Evolutionary conservation across 306 rosid genomes (phyloP).

Genomic region (Myrica gale): DNA sequence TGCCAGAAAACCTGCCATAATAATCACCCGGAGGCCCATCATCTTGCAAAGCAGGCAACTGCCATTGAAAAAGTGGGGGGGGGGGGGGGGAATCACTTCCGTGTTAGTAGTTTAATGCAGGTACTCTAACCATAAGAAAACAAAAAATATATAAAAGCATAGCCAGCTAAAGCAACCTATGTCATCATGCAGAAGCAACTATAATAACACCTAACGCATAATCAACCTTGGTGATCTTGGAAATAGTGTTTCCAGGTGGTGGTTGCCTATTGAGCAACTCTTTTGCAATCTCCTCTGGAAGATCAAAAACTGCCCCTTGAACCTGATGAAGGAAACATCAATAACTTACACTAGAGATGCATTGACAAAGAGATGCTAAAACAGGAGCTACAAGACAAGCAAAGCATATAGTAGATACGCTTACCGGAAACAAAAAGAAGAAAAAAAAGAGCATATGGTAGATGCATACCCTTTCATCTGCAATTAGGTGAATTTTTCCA

Average conservation of each 20-base stretch:
- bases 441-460: slow-evolving; percentile 6
- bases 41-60: slow-evolving; percentile 96
- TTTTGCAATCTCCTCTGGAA: slow-evolving; percentile 91
- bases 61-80: slow-evolving; percentile 34
- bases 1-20: slow-evolving; percentile 77
- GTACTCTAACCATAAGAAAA: slow-evolving; percentile 14
- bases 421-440: background rate
- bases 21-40: slow-evolving; percentile 82
- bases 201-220: slow-evolving; percentile 14
- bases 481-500: slow-evolving; percentile 88
- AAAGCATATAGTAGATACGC: slow-evolving; percentile 4
- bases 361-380: slow-evolving; percentile 13
- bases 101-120: slow-evolving; percentile 21
- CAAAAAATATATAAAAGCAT: background rate
- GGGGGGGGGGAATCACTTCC: slow-evolving; percentile 15
- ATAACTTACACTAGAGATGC: slow-evolving; percentile 22
- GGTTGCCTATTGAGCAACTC: slow-evolving; percentile 66
- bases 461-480: slow-evolving; percentile 80
- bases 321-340: slow-evolving; percentile 52
- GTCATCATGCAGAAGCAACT: background rate
- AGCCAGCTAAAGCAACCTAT: background rate
- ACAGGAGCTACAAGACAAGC: slow-evolving; percentile 1
- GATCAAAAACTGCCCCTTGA: slow-evolving; percentile 95
- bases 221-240: slow-evolving; percentile 76
- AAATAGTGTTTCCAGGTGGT: slow-evolving; percentile 73